Conservation (phyloP, 352 stramenopile species). For the Paralagenidium karlingii region DNA sequence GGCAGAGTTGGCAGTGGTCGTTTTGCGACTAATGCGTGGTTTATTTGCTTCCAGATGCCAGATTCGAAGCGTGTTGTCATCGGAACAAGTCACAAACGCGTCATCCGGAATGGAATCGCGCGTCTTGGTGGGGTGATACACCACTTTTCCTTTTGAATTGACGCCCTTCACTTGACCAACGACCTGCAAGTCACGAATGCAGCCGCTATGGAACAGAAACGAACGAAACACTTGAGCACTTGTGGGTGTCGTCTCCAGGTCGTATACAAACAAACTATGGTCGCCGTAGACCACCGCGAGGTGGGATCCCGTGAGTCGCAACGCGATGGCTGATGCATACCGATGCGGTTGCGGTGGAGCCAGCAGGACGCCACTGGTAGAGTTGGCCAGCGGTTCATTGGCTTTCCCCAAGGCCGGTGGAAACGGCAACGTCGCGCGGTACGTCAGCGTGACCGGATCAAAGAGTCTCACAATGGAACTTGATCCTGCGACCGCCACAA, state of each 20-base stretch:
- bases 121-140: conserved; percentile 17
- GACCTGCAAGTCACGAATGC: conserved; percentile 51
- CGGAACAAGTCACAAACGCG: conserved; percentile 69
- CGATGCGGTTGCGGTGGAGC: conserved; percentile 13
- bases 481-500: conserved; percentile 49
- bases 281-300: conserved; percentile 67
- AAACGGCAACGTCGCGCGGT: conserved; percentile 60
- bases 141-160: conserved; percentile 38
- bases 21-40: conserved; percentile 13
- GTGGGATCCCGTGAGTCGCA: conserved; percentile 45
- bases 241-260: conserved; percentile 15
- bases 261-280: conserved; percentile 70
- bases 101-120: conserved; percentile 31
- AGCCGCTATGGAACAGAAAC: conserved; percentile 71
- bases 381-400: conserved; percentile 7
- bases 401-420: conserved; percentile 48
- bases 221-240: conserved; percentile 38
- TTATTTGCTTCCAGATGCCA: conserved; percentile 78
- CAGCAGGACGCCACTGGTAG: not conserved
- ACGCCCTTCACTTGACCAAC: conserved; percentile 31
- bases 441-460: conserved; percentile 57
- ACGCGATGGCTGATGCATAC: conserved; percentile 39
- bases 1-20: conserved; percentile 3
- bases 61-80: conserved; percentile 79
- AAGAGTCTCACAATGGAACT: conserved; percentile 61